Evolutionary conservation across 2,329 filamentous ascomycete genomes (phyloP).

Genomic region (Colletotrichum lentis): DNA sequence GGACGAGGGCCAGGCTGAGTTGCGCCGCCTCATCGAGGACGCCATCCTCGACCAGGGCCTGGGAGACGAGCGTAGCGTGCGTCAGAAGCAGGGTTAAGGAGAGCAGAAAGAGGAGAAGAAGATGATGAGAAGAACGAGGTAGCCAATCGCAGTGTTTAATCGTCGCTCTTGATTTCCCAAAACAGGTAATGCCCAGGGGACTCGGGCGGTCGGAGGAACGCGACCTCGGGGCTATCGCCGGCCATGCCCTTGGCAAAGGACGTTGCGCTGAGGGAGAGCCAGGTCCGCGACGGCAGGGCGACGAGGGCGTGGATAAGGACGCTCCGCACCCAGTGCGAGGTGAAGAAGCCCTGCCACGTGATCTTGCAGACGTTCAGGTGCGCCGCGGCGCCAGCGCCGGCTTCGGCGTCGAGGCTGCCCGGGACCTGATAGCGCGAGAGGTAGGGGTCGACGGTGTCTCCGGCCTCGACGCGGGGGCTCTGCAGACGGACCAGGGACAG

Average conservation of each 20-base stretch:
- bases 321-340: constrained; percentile 60
- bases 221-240: constrained; percentile 59
- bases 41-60: constrained; percentile 74
- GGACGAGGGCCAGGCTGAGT: constrained; percentile 78
- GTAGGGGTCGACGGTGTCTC: constrained; percentile 72
- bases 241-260: constrained; percentile 58
- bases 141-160: constrained; percentile 37
- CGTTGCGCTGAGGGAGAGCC: constrained; percentile 65
- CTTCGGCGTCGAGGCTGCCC: constrained; percentile 37
- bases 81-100: constrained; percentile 65
- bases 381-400: constrained; percentile 39
- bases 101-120: background rate
- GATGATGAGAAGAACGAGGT: background rate
- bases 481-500: constrained; percentile 71
- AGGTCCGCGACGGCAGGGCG: constrained; percentile 55
- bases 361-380: constrained; percentile 57
- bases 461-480: constrained; percentile 67
- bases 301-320: constrained; percentile 57
- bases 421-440: constrained; percentile 73
- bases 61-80: constrained; percentile 70
- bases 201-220: constrained; percentile 61
- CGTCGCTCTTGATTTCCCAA: constrained; percentile 64
- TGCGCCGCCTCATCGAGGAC: constrained; percentile 82
- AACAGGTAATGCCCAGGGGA: constrained; percentile 63
- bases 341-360: constrained; percentile 67